A percentile compares a stretch with the other conserved stretches of the same genome.
These are phyloP conservation scores for Crithidia fasciculata DNA, from an alignment of 208 protist genomes.

Conservation along the genomic window DNA sequence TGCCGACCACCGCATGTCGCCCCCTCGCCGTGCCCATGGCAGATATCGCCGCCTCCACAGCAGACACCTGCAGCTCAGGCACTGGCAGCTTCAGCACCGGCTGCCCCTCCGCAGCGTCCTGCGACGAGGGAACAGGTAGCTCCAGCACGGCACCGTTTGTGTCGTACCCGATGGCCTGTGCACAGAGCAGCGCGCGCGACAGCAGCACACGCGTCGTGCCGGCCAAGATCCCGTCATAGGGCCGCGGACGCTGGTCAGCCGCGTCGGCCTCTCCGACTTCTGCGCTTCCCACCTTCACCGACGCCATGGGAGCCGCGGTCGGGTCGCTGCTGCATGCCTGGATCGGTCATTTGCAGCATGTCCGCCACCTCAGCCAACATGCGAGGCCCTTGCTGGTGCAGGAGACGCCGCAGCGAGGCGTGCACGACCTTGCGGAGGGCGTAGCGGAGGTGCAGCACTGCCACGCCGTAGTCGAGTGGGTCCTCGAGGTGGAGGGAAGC, in stretches of 20 bases:
- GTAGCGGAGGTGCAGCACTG: constrained; percentile 82
- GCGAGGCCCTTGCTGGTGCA: constrained; percentile 55
- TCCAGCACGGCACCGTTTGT: constrained; percentile 26
- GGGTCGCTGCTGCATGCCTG: constrained; percentile 14
- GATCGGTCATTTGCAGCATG: constrained; percentile 59
- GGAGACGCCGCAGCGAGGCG: constrained; percentile 69
- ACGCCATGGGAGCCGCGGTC: background rate
- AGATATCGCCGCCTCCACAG: constrained; percentile 27
- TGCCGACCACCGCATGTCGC: constrained; percentile 11
- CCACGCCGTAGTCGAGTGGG: constrained; percentile 78
- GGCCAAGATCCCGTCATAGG: constrained; percentile 63
- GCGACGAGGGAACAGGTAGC: background rate
- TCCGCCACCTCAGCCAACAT: constrained; percentile 69
- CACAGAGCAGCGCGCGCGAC: constrained; percentile 67
- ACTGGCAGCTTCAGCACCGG: constrained; percentile 37
- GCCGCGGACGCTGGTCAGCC: background rate
- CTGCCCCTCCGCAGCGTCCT: constrained; percentile 13
- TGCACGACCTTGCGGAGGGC: constrained; percentile 88
- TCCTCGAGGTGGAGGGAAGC: constrained; percentile 74
- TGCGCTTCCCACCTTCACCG: background rate
- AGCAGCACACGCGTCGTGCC: constrained; percentile 77
- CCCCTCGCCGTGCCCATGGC: constrained; percentile 18
- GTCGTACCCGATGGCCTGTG: constrained; percentile 57
- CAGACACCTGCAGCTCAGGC: constrained; percentile 33
- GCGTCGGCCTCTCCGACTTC: background rate